Base-by-base conservation (phyloP, 805 yeast genomes). In the Metschnikowia picachoensis region DNA sequence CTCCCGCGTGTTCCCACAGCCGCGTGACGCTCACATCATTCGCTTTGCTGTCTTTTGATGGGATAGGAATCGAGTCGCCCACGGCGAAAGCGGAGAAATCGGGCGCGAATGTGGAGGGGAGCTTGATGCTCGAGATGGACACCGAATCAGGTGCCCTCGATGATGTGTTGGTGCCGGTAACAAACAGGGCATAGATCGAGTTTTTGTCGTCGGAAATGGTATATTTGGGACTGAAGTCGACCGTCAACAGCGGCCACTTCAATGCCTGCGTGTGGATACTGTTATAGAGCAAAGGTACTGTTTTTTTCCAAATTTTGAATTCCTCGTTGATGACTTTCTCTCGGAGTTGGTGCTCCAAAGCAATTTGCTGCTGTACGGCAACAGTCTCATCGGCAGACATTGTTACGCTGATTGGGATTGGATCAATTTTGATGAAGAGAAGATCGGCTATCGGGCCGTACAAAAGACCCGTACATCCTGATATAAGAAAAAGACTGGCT, bases 241-340 rank as follows among this genome's bases (percentile, higher is more conserved):
- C 76, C 0, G 90, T 72, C 49, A 87, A 65, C 13, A 88, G 79
- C 1, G 95, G 95, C 78, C 82, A 82, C 43, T 80, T 76, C 25
- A 82, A 67, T 8, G 85, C 80, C 39, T 77, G 77, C 3, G 94
- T 84, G 51, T 85, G 82, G 38, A 88, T 70, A 50, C 84, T 77
- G 55, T 83, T 87, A 64, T 88, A 88, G 49, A 88, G 69, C 53
- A 86, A 70, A 3, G 95, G 95, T 12, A 86, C 83, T 2, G 92
- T 78, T 58, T 87, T 87, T 62, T 87, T 88, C 96, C 96, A 88
- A 47, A 83, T 68, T 54, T 74, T 74, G 71, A 77, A 85, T 66
- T 86, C 94, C 64, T 86, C 95, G 57, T 86, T 86, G 50, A 76
- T 72, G 9, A 83, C 64, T 59, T 85, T 85, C 56, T 82, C 87